Evolutionary conservation across 208 protist species (phyloP), one percentile per base, ranked within the genome.

Genomic region (Zelonia costaricensis): DNA sequence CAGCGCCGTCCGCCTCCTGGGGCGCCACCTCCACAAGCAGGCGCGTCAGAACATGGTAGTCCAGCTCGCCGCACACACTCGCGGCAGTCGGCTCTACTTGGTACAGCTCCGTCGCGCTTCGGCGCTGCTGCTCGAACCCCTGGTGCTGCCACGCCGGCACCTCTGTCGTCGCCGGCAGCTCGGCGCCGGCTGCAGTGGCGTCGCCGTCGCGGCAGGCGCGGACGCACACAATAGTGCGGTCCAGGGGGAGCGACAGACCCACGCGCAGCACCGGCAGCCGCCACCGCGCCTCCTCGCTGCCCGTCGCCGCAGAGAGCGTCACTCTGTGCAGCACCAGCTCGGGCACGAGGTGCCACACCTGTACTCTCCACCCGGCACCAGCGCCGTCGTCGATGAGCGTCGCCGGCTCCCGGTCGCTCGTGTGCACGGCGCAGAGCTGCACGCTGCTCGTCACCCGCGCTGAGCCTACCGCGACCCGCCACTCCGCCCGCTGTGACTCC

Each of bases 21-120:
- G 27, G 20, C 12, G 51, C 66, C 42, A 66, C 33, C 13, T 73
- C 58, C 4, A 73, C 23, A 18, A 15, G 15, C 22, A 45, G 40
- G 22, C 44, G 43, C 20, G 66, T 53, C 43, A 66, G 43, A 13
- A 61, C 27, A 36, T 73, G 66, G 33, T 28, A 65, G 52, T 66
- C 33, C 28, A 73, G 52, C 10, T 65, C 51, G 35, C 35, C 22
- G 51, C 53, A 60, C 36, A 44, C 51, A 2, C 39, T 25, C 51
- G 58, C 45, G 43, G 36, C 13, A 5, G 58, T 66, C 10, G 66
- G 66, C 44, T 66, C 58, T 10, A 66, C 53, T 18, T 51, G 58
- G 18, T 62, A 73, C 23, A 53, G 45, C 16, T 59, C 28, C 13
- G 55, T 58, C 3, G 48, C n/a, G 46, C 55, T 63, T 18, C 39